Evolutionary conservation across 192 early-diverging fungal species (phyloP).

Genomic region (Coemansia sp.): DNA sequence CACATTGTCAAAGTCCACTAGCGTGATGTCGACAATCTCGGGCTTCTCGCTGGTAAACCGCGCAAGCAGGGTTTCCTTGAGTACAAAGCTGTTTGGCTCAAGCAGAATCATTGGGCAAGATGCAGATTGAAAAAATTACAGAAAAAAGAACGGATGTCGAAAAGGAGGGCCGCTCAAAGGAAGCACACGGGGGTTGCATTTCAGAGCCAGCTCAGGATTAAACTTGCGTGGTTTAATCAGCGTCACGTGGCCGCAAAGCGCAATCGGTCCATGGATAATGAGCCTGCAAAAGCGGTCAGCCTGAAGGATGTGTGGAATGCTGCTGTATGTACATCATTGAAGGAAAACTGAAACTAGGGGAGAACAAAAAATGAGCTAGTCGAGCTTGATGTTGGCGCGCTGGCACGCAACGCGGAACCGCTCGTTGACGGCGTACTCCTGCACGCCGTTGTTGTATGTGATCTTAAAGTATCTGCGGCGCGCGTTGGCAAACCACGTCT

Average conservation of each 20-base stretch:
- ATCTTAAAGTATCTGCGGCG: constrained; percentile 49
- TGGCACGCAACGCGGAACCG: constrained; percentile 39
- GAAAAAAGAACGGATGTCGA: not conserved
- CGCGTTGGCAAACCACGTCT: constrained; percentile 55
- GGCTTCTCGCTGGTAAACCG: constrained; percentile 66
- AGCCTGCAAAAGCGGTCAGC: too few relatives aligned
- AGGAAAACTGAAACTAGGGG: not conserved
- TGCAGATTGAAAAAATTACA: constrained; percentile 3
- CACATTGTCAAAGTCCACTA: constrained; percentile 98
- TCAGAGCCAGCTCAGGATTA: not conserved
- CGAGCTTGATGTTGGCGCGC: constrained; percentile 35
- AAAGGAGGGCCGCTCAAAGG: not conserved
- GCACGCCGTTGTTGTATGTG: constrained; percentile 25
- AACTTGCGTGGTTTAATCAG: not conserved
- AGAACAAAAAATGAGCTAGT: constrained; percentile 7
- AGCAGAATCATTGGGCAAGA: constrained; percentile 50
- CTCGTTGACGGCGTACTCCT: constrained; percentile 31
- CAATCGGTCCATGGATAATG: not conserved
- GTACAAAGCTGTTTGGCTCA: constrained; percentile 55
- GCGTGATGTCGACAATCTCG: constrained; percentile 69
- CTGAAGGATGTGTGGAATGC: not conserved
- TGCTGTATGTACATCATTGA: not conserved
- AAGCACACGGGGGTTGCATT: not conserved
- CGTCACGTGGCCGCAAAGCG: not conserved
- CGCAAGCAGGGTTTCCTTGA: constrained; percentile 62